phyloP scores from a whole-genome alignment of 768 basidiomycete genomes.

The Russula foetens region DNA sequence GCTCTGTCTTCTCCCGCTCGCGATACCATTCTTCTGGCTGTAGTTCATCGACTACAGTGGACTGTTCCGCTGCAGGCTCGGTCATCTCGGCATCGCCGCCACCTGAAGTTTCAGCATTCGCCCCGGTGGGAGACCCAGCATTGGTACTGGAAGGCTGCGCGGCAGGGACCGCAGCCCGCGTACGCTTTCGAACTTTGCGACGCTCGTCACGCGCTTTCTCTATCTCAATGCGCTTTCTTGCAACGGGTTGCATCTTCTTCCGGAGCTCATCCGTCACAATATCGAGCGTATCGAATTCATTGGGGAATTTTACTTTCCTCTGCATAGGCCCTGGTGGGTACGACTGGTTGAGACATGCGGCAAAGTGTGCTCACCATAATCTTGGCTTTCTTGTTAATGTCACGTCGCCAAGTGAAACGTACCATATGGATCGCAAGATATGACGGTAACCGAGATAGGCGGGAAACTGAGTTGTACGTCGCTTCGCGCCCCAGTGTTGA shows the following conservation, averaged over 20 bases:
- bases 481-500: conserved; percentile 75
- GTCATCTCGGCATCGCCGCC: conserved; percentile 44
- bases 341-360: not conserved
- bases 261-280: conserved; percentile 75
- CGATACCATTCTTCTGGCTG: conserved; percentile 61
- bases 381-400: conserved; percentile 89
- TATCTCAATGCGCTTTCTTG: conserved; percentile 64
- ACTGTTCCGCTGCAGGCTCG: conserved; percentile 27
- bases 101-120: not conserved
- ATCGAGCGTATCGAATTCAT: conserved; percentile 81
- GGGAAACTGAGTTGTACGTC: conserved; percentile 69
- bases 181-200: conserved; percentile 70
- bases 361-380: conserved; percentile 61
- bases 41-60: conserved; percentile 34
- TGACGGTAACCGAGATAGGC: conserved; percentile 74
- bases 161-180: conserved; percentile 37
- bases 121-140: conserved; percentile 2
- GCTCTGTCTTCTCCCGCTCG: conserved; percentile 52
- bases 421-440: conserved; percentile 93
- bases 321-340: conserved; percentile 23
- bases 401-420: conserved; percentile 89
- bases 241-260: conserved; percentile 59
- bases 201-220: conserved; percentile 82
- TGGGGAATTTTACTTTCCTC: conserved; percentile 89
- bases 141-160: conserved; percentile 20